Base-by-base conservation (phyloP, 257 asterid species). In the Prunella vulgaris region DNA sequence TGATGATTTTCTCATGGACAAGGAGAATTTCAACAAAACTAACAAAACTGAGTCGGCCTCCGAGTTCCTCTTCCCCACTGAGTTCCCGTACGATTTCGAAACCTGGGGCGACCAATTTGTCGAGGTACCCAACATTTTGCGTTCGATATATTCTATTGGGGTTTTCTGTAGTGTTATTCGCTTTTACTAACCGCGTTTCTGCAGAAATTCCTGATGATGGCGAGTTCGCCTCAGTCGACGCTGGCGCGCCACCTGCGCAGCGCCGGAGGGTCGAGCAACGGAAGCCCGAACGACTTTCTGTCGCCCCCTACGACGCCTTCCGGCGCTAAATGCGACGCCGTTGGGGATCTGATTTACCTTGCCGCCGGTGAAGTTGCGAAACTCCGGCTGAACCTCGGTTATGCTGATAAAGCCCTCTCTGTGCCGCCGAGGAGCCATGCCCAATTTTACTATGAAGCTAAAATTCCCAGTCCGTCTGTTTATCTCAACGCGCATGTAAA, bases 151-250 rank as follows among this genome's bases (percentile, higher is more conserved):
- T 10, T 9, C 1, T 60, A 1, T 38, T n/a, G n/a, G 4, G 12
- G n/a, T 27, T 24, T 38, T n/a, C 1, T 1, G 5, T 5, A 30
- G 5, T 9, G n/a, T 6, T 20, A 7, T 57, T 8, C 35, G 8
- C 10, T 12, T 48, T 66, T 32, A 21, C 15, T 10, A 7, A 35
- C 67, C 13, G 5, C 6, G 0, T 14, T 10, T 4, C 37, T 18
- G 64, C 70, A 85, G 93, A 83, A 81, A 58, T 40, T 74, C 18
- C 20, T 75, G 83, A 46, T 57, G 56, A 60, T 77, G 78, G 77
- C 92, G 3, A 78, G 85, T 40, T 87, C 94, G 1, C 91, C 93
- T 0, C 87, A 80, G 44, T 84, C 96, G 10, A 79, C 87, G 5
- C 78, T 82, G 71, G 38, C 77, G 15, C 51, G 14, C 21, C 64